Evolutionary conservation across 768 basidiomycete genomes (phyloP), one percentile per base, ranked within the genome.

Genomic region (Boletus barrowsii): DNA sequence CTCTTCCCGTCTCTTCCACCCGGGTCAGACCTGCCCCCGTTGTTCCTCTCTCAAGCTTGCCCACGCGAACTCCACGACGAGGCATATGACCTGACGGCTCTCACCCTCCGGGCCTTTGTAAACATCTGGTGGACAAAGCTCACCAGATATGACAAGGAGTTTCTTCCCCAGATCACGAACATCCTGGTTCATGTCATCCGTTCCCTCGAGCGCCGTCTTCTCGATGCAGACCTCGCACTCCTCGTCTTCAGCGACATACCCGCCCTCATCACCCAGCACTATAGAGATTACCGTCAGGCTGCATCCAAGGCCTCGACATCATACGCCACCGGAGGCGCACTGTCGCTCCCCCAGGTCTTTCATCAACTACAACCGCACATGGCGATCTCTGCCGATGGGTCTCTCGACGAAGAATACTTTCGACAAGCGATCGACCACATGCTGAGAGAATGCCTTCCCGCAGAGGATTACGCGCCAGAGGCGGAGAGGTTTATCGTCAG

Each of bases 41-140:
- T 88, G 22, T 78, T 88, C 53, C 67, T 73, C 26, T 71, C 79
- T 0, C 71, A 75, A 0, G 52, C 63, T 13, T 73, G 74, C 10
- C 70, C 78, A 0, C 75, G 77, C 22, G 83, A 88, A 45, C 79
- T 93, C 54, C 78, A 80, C 52, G 75, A 78, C 6, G 69, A 70
- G 54, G 65, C 45, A 8, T 92, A 93, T 64, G 87, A 93, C 70
- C 77, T 92, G 54, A 76, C 92, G 32, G 90, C 92, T 0, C 84
- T 93, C 54, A 80, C 84, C 10, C 77, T 94, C 22, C 80, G 91
- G 33, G 90, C 90, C 7, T 88, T 79, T 62, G 82, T 94, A 36
- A 81, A 83, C 44, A 86, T 88, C 2, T 94, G 91, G 92, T 94
- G 91, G 88, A 77, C 87, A 32, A 89, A 83, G 63, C 78, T 93